Conservation (phyloP, 106 monocot species). For the Platanthera guangdongensis region DNA sequence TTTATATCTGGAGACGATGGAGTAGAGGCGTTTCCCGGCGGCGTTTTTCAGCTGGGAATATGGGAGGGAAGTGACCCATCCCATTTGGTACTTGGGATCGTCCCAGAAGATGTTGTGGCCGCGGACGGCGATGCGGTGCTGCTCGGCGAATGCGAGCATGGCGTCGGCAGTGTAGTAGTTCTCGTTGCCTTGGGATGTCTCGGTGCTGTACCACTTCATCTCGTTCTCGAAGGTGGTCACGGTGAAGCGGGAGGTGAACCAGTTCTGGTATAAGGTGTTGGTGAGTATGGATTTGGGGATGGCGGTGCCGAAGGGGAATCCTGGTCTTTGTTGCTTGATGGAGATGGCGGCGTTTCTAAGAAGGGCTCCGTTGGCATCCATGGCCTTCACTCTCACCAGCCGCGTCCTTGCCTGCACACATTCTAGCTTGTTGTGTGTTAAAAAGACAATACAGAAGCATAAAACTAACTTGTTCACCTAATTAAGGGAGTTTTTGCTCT, state of each 20-base stretch:
- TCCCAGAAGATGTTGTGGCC: slow-evolving; percentile 86
- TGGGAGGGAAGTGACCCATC: slow-evolving; percentile 42
- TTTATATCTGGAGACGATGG: slow-evolving; percentile 46
- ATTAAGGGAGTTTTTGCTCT: no score
- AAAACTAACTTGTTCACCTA: no score
- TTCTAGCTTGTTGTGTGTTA: no score
- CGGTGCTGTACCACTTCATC: slow-evolving; percentile 94
- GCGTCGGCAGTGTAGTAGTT: slow-evolving; percentile 51
- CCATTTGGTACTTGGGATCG: slow-evolving; percentile 25
- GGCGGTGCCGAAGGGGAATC: slow-evolving; percentile 59
- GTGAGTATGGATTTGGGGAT: slow-evolving; percentile 33
- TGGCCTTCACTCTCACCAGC: slow-evolving; percentile 30
- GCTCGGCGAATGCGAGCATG: slow-evolving; percentile 56
- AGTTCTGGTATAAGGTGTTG: slow-evolving; percentile 49
- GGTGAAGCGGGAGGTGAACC: slow-evolving; percentile 69
- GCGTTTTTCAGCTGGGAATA: slow-evolving; percentile 30
- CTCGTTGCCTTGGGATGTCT: slow-evolving; percentile 25
- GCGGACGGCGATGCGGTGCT: slow-evolving; percentile 39
- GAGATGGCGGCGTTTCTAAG: slow-evolving; percentile 31
- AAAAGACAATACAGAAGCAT: no score
- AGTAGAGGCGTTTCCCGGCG: slow-evolving; percentile 19
- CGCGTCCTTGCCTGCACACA: slow-evolving; percentile 41
- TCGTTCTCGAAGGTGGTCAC: slow-evolving; percentile 76
- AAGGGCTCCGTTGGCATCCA: slow-evolving; percentile 27
- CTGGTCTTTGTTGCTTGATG: slow-evolving; percentile 22